These are phyloP conservation scores for Nannochloris sp. DNA, from an alignment of 139 green algal species.

Conservation along the genomic window DNA sequence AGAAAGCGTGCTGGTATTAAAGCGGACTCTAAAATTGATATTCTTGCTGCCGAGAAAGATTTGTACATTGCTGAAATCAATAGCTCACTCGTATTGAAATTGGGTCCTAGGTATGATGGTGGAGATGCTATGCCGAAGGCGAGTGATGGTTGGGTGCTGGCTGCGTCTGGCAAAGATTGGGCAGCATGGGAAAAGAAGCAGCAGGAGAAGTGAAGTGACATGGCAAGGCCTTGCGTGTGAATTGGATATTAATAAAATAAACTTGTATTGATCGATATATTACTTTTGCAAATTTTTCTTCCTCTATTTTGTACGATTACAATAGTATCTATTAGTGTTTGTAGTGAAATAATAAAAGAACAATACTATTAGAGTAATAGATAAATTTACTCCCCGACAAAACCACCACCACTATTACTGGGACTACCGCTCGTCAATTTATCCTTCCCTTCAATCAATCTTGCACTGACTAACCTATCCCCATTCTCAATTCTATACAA, in stretches of 20 bases:
- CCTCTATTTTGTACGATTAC: too few species aligned
- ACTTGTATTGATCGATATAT: too few species aligned
- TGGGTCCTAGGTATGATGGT: conserved; percentile 44
- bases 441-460: conserved; percentile 48
- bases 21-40: conserved; percentile 48
- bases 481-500: conserved; percentile 41
- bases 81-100: conserved; percentile 35
- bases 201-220: too few species aligned
- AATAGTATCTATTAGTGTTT: too few species aligned
- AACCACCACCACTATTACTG: too few species aligned
- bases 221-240: too few species aligned
- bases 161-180: conserved; percentile 31
- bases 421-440: conserved; percentile 54
- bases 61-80: conserved; percentile 60
- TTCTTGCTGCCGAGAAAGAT: conserved; percentile 51
- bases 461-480: conserved; percentile 48
- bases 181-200: conserved; percentile 48
- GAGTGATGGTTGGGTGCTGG: conserved; percentile 35
- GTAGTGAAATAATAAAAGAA: too few species aligned
- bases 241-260: too few species aligned
- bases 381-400: too few species aligned
- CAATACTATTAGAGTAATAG: too few species aligned
- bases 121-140: conserved; percentile 23
- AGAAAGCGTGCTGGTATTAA: conserved; percentile 41
- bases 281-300: too few species aligned